These are phyloP conservation scores for Aspergillus awamori DNA, from an alignment of 2,329 filamentous ascomycete species.

Conservation along the genomic window DNA sequence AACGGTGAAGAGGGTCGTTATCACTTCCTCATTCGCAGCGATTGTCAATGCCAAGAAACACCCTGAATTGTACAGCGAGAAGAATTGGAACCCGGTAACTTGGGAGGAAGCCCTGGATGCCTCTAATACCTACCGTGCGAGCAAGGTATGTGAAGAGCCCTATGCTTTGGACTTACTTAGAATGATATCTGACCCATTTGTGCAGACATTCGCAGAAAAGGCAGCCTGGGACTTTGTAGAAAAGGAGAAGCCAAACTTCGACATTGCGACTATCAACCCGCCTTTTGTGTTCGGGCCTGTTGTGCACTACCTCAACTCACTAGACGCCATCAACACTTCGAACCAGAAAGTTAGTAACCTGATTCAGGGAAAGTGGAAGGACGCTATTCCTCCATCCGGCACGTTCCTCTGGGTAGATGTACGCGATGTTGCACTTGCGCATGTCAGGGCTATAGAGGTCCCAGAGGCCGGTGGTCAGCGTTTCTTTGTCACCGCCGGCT, in stretches of 20 bases:
- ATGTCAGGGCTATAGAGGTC: constrained; percentile 51
- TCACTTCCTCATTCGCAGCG: constrained; percentile 71
- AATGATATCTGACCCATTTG: not conserved
- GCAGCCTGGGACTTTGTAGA: constrained; percentile 68
- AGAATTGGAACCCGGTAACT: constrained; percentile 49
- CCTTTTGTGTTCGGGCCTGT: constrained; percentile 67
- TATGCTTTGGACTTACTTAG: not conserved
- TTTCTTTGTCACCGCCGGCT: constrained; percentile 49
- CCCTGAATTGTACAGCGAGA: constrained; percentile 41
- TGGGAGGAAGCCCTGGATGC: constrained; percentile 44
- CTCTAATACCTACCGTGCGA: constrained; percentile 49
- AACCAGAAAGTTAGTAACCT: constrained; percentile 68
- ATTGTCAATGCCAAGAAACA: constrained; percentile 56
- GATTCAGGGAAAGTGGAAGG: constrained; percentile 63
- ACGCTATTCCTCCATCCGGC: constrained; percentile 60
- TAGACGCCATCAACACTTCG: constrained; percentile 71
- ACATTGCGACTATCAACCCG: constrained; percentile 63
- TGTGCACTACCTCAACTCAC: constrained; percentile 63
- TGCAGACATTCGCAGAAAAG: constrained; percentile 62
- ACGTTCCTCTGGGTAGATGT: constrained; percentile 62
- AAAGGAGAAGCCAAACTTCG: constrained; percentile 60
- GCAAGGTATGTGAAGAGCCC: constrained; percentile 50
- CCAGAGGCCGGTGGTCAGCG: constrained; percentile 49
- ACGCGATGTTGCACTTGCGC: constrained; percentile 52
- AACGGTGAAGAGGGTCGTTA: constrained; percentile 71